Conservation (phyloP, 2,329 filamentous ascomycete species). For the Fusarium miscanthi region DNA sequence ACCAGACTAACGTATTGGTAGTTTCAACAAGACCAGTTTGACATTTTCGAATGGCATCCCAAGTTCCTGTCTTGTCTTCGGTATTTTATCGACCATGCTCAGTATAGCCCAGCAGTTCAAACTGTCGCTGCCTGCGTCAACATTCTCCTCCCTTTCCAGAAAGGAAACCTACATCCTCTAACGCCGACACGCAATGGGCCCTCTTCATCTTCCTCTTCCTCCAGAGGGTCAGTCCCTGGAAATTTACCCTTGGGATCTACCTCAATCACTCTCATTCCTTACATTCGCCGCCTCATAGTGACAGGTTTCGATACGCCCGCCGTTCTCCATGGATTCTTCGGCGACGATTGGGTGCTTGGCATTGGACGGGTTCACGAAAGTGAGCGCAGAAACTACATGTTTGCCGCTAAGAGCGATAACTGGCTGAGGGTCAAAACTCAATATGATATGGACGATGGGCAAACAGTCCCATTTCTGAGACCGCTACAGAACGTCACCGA, state of each 20-base stretch:
- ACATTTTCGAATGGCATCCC: slow-evolving; percentile 93
- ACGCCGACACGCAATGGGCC: slow-evolving; percentile 51
- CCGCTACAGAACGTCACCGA: slow-evolving; percentile 82
- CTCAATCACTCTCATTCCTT: slow-evolving; percentile 80
- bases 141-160: slow-evolving; percentile 89
- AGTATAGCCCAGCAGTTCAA: slow-evolving; percentile 84
- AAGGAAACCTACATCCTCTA: slow-evolving; percentile 54
- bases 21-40: slow-evolving; percentile 67
- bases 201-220: slow-evolving; percentile 42
- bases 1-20: slow-evolving; percentile 42
- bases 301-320: slow-evolving; percentile 90
- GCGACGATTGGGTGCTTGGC: slow-evolving; percentile 88
- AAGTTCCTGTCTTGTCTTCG: slow-evolving; percentile 89
- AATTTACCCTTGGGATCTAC: slow-evolving; percentile 33
- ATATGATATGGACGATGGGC: slow-evolving; percentile 87
- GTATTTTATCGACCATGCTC: slow-evolving; percentile 92
- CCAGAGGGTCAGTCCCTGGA: slow-evolving; percentile 44
- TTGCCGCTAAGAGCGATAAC: slow-evolving; percentile 90
- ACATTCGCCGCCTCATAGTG: slow-evolving; percentile 87
- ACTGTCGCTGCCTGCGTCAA: slow-evolving; percentile 92
- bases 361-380: slow-evolving; percentile 86
- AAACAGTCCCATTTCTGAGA: slow-evolving; percentile 87
- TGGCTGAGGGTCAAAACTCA: slow-evolving; percentile 91
- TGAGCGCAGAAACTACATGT: slow-evolving; percentile 93
- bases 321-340: slow-evolving; percentile 95